Evolutionary conservation across 2,329 filamentous ascomycete species (phyloP).

Genomic region (Ophiostoma sp.): DNA sequence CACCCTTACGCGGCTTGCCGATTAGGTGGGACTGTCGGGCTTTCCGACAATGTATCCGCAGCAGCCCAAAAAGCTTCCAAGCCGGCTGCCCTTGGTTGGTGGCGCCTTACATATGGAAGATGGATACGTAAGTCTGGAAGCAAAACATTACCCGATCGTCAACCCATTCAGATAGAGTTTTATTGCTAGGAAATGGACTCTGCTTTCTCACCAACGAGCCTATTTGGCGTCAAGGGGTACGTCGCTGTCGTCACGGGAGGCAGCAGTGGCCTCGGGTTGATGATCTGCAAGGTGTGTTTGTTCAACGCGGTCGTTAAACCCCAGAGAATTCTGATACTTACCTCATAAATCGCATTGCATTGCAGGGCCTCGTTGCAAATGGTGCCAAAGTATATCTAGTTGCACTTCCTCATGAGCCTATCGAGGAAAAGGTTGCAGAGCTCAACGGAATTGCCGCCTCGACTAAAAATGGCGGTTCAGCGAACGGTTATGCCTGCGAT

Average conservation of each 20-base stretch:
- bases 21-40: background rate
- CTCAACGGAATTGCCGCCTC: slow-evolving; percentile 51
- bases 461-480: slow-evolving; percentile 9
- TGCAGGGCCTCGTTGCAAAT: slow-evolving; percentile 49
- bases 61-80: background rate
- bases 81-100: too few relatives aligned
- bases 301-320: background rate
- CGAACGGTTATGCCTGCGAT: slow-evolving; percentile 47
- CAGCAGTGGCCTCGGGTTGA: slow-evolving; percentile 34
- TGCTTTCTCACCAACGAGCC: background rate
- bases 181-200: slow-evolving; percentile 16
- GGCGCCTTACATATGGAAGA: too few relatives aligned
- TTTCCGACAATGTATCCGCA: background rate
- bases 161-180: too few relatives aligned
- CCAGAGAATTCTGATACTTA: background rate
- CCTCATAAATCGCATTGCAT: slow-evolving; percentile 12
- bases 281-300: slow-evolving; percentile 29
- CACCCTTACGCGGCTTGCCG: too few relatives aligned
- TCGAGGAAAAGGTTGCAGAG: slow-evolving; percentile 54
- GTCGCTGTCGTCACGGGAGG: slow-evolving; percentile 36
- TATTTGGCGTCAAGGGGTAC: slow-evolving; percentile 30
- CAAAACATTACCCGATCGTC: background rate
- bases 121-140: background rate
- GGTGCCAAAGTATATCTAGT: slow-evolving; percentile 67
- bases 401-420: slow-evolving; percentile 58